Conservation (phyloP, 73 alveolate genomes). For the Halteria grandinella region DNA sequence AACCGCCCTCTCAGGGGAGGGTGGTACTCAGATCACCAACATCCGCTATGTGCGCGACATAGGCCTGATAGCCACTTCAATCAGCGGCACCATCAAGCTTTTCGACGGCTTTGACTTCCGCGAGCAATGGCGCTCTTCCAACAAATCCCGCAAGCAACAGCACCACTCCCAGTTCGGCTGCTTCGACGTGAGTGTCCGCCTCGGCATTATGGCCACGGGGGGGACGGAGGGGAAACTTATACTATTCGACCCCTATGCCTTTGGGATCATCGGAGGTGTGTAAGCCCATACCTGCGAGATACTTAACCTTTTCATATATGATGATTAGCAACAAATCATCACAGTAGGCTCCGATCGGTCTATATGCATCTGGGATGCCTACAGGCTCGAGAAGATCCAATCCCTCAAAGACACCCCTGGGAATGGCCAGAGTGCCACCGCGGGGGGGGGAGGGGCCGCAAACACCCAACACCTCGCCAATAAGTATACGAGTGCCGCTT, state of each 20-base stretch:
- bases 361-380: slow-evolving; percentile 68
- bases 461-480: no score
- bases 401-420: slow-evolving; percentile 58
- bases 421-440: slow-evolving; percentile 20
- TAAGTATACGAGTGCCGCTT: slow-evolving; percentile 55
- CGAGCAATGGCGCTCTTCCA: slow-evolving; percentile 45
- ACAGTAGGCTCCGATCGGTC: slow-evolving; percentile 60
- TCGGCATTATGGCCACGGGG: slow-evolving; percentile 65
- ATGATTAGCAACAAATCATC: slow-evolving; percentile 53
- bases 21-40: slow-evolving; percentile 47
- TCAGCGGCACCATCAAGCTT: slow-evolving; percentile 62
- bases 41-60: slow-evolving; percentile 62
- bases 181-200: slow-evolving; percentile 51
- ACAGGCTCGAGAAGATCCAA: slow-evolving; percentile 52
- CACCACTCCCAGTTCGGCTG: slow-evolving; percentile 46
- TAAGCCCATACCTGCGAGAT: slow-evolving; percentile 60
- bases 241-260: slow-evolving; percentile 67
- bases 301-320: slow-evolving; percentile 49
- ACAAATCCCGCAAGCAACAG: slow-evolving; percentile 31
- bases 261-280: slow-evolving; percentile 37
- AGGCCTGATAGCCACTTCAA: slow-evolving; percentile 60
- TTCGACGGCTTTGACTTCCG: slow-evolving; percentile 70
- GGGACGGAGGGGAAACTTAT: slow-evolving; percentile 69
- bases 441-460: no score
- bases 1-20: no score